Conservation (phyloP, 2,329 filamentous ascomycete genomes). For the Colletotrichum kahawae region DNA sequence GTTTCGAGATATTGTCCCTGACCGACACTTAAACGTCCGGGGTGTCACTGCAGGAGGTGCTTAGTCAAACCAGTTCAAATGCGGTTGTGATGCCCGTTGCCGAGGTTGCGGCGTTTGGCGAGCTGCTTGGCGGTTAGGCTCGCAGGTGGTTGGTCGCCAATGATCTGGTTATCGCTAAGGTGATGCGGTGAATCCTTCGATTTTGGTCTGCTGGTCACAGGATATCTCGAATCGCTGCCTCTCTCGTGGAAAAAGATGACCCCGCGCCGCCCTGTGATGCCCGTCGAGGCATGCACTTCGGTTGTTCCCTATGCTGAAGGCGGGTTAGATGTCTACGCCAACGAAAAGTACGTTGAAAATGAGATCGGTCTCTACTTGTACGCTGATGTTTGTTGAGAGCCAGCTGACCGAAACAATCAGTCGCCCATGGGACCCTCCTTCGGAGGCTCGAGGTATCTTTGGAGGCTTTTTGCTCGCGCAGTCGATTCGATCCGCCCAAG, state of each 20-base stretch:
- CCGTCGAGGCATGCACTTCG: neutral
- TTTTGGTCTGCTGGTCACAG: neutral
- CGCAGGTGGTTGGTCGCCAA: neutral
- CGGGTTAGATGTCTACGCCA: neutral
- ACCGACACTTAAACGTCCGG: neutral
- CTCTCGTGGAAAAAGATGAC: neutral
- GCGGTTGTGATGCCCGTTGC: neutral
- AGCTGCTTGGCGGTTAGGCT: neutral
- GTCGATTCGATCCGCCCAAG: neutral
- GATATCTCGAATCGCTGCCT: neutral
- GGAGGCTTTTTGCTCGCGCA: neutral
- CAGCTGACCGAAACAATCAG: neutral
- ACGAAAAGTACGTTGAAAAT: neutral
- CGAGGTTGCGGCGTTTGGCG: neutral
- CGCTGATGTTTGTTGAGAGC: neutral
- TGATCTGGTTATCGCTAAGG: neutral
- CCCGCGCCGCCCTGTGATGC: neutral
- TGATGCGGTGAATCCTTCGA: neutral
- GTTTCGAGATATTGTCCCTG: neutral
- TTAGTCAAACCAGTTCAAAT: neutral
- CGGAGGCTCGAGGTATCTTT: neutral
- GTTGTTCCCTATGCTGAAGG: neutral
- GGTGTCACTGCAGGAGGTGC: neutral
- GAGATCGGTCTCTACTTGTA: rapidly evolving
- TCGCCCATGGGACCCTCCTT: neutral